Percentiles rank a stretch among this genome's conserved stretches.
Conservation (phyloP, 2,329 filamentous ascomycete species). For the Cryphonectria carpinicola region DNA sequence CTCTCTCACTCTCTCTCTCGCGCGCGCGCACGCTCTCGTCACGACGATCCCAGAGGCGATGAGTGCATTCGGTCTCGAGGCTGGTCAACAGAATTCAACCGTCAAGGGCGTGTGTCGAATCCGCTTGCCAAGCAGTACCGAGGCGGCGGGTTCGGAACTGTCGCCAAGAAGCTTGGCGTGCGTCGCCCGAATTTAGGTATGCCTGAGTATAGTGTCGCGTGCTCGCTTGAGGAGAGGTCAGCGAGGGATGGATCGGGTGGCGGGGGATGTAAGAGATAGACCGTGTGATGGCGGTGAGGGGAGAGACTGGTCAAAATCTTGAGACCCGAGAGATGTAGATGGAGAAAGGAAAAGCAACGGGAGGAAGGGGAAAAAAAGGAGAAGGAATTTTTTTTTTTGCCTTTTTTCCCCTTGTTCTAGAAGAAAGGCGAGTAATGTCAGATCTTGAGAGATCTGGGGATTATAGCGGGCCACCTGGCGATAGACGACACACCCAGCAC, state of each 20-base stretch:
- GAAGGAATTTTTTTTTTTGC: background rate
- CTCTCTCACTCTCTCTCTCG: background rate
- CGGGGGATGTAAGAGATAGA: background rate
- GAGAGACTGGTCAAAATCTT: background rate
- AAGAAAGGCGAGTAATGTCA: background rate
- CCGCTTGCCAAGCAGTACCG: background rate
- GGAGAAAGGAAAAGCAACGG: background rate
- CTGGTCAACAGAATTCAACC: background rate
- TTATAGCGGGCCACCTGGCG: slow-evolving; percentile 4
- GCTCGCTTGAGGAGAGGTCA: background rate
- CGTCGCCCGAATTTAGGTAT: background rate
- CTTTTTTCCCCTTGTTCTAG: background rate
- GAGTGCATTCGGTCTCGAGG: background rate
- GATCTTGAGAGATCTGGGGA: background rate
- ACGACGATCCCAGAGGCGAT: background rate
- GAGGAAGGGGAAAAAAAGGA: background rate
- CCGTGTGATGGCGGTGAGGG: background rate
- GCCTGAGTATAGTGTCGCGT: background rate
- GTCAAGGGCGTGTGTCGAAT: background rate
- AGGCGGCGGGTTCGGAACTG: slow-evolving; percentile 4
- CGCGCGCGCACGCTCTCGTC: background rate
- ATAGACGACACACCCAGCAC: background rate
- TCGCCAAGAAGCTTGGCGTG: slow-evolving; percentile 11
- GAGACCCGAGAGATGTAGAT: background rate
- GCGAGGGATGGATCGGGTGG: background rate